phyloP scores from a whole-genome alignment of 495 filamentous ascomycete species.

The Astrothelium macrocarpum region DNA sequence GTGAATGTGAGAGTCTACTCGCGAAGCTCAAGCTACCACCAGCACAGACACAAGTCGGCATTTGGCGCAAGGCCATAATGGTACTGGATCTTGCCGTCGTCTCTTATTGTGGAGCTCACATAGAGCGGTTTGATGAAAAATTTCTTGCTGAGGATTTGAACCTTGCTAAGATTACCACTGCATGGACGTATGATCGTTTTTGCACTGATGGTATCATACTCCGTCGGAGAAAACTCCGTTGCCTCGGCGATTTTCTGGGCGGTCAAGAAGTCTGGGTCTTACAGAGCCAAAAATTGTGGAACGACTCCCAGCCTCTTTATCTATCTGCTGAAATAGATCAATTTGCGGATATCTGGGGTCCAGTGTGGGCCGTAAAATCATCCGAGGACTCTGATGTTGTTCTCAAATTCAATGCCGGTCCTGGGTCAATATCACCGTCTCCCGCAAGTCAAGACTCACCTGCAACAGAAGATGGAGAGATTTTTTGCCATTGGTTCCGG shows the following conservation, averaged over 20 bases:
- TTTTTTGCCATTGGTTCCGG: constrained; percentile 8
- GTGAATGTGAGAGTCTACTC: constrained; percentile 4
- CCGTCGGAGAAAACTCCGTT: constrained; percentile 8
- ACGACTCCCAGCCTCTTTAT: constrained; percentile 5
- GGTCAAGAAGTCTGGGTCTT: constrained; percentile 9
- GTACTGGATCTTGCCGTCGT: constrained; percentile 10
- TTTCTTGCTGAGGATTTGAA: constrained; percentile 10
- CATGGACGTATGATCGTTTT: constrained; percentile 8
- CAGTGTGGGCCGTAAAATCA: constrained; percentile 8
- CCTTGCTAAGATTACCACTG: constrained; percentile 13
- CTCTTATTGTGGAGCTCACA: constrained; percentile 13
- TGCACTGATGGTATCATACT: constrained; percentile 13
- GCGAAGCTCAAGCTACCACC: constrained; percentile 2
- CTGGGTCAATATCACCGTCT: constrained; percentile 6
- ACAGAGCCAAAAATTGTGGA: constrained; percentile 8
- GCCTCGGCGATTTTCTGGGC: constrained; percentile 8
- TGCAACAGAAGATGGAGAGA: constrained; percentile 5
- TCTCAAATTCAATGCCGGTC: constrained; percentile 10
- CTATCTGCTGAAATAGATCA: constrained; percentile 9
- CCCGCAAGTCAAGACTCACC: background rate
- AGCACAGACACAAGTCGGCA: background rate
- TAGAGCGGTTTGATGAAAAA: constrained; percentile 10
- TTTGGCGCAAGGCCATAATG: constrained; percentile 10
- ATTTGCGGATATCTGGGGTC: constrained; percentile 13
- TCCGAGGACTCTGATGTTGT: background rate